Percentiles rank a stretch among this genome's conserved stretches.
Conservation (phyloP, 306 rosid genomes). For the Nissolia schottii region DNA sequence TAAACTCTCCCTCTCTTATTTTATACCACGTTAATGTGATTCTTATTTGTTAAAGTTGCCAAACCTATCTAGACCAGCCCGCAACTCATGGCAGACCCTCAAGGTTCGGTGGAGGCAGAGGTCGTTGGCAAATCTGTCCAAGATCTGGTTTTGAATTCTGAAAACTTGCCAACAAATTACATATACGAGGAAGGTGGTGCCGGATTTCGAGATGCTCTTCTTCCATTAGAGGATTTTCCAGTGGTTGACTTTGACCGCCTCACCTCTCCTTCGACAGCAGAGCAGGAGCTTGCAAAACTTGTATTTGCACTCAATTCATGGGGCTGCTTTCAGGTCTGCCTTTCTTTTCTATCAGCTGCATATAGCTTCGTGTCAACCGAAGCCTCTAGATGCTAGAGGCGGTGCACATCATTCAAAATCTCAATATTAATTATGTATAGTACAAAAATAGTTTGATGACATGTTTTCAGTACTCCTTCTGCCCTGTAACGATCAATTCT, state of each 20-base stretch:
- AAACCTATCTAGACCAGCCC: too few species aligned
- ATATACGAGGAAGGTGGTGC: conserved; percentile 18
- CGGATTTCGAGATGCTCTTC: conserved; percentile 30
- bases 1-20: too few species aligned
- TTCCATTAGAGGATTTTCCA: conserved; percentile 26
- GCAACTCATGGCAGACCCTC: conserved; percentile 28
- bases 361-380: not conserved
- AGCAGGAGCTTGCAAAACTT: conserved; percentile 30
- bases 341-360: not conserved
- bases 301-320: conserved; percentile 31
- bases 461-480: not conserved
- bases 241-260: conserved; percentile 31
- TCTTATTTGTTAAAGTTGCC: too few species aligned
- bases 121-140: conserved; percentile 25
- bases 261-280: not conserved
- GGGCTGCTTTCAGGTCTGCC: conserved; percentile 47
- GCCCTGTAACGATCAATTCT: not conserved
- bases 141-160: conserved; percentile 23
- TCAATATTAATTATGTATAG: not conserved
- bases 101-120: not conserved
- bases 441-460: too few species aligned
- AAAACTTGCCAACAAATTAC: conserved; percentile 31
- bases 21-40: too few species aligned
- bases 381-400: not conserved
- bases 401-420: not conserved